These are phyloP conservation scores for Oidiodendron maius DNA, from an alignment of 495 filamentous ascomycete species.

Conservation along the genomic window DNA sequence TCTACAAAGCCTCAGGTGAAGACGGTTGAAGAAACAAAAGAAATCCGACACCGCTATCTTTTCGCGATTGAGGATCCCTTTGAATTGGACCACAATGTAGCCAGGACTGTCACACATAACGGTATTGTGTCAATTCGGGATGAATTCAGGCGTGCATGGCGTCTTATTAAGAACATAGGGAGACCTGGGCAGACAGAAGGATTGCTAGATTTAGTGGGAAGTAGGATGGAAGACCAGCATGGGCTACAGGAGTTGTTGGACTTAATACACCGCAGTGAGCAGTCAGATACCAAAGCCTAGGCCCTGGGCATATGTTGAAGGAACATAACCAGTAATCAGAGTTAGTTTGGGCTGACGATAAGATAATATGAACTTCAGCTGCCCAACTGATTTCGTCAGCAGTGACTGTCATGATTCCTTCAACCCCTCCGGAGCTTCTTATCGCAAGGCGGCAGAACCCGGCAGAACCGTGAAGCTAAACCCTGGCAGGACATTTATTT, in stretches of 20 bases:
- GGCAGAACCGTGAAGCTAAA: background rate
- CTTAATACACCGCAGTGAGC: constrained; percentile 14
- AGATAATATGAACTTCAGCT: too few species aligned
- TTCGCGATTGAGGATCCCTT: constrained; percentile 88
- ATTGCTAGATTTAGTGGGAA: constrained; percentile 13
- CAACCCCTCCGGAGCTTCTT: too few species aligned
- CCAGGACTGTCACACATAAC: constrained; percentile 63
- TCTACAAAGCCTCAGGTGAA: constrained; percentile 20
- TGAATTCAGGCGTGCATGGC: constrained; percentile 70
- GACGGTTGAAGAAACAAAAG: constrained; percentile 37
- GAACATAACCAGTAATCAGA: too few species aligned
- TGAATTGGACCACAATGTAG: constrained; percentile 77
- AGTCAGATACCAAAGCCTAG: too few species aligned
- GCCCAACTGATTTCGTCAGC: too few species aligned
- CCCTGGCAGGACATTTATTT: background rate
- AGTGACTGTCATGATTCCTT: too few species aligned
- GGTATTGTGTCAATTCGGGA: constrained; percentile 72
- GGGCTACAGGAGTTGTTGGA: constrained; percentile 11
- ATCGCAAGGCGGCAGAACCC: background rate
- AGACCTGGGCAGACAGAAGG: constrained; percentile 13
- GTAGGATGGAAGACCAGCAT: background rate
- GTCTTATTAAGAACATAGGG: constrained; percentile 41
- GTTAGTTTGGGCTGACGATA: too few species aligned
- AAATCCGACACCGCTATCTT: constrained; percentile 70
- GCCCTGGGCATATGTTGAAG: too few species aligned